Conservation (phyloP, 2,329 filamentous ascomycete genomes). For the Fusarium sp. region DNA sequence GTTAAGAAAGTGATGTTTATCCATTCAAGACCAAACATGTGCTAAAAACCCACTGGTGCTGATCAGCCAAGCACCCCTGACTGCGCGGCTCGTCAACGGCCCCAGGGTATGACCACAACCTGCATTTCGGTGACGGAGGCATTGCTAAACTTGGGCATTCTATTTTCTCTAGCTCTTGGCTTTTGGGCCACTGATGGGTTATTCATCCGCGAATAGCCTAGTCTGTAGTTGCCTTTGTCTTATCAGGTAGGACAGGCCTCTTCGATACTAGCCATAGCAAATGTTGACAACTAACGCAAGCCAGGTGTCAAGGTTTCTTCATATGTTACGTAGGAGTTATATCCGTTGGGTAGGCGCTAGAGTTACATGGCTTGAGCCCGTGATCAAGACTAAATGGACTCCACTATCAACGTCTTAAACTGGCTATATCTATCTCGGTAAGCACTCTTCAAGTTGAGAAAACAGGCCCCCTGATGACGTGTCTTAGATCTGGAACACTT, state of each 20-base stretch:
- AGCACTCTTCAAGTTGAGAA: neutral
- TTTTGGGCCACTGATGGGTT: conserved; percentile 7
- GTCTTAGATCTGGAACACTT: conserved; percentile 30
- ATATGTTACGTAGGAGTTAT: conserved; percentile 4
- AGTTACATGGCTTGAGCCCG: conserved; percentile 5
- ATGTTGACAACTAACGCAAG: conserved; percentile 3
- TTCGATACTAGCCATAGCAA: neutral
- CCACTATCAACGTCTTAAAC: conserved; percentile 1
- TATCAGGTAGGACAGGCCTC: conserved; percentile 2
- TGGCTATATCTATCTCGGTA: neutral
- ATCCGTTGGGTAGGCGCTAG: conserved; percentile 8
- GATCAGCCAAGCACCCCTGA: conserved; percentile 24
- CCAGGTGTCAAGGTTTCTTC: conserved; percentile 2
- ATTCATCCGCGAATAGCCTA: conserved; percentile 10
- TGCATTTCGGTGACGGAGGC: conserved; percentile 5
- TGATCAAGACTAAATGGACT: neutral
- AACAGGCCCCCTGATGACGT: conserved; percentile 18
- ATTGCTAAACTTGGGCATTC: neutral
- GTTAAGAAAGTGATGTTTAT: conserved; percentile 4
- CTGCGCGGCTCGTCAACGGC: conserved; percentile 5
- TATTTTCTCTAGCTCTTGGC: neutral
- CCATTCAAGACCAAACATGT: neutral
- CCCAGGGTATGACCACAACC: neutral
- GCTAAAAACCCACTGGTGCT: neutral
- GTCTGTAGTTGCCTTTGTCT: neutral